Evolutionary conservation across 257 asterid genomes (phyloP).

Genomic region (Pogostemon cablin): DNA sequence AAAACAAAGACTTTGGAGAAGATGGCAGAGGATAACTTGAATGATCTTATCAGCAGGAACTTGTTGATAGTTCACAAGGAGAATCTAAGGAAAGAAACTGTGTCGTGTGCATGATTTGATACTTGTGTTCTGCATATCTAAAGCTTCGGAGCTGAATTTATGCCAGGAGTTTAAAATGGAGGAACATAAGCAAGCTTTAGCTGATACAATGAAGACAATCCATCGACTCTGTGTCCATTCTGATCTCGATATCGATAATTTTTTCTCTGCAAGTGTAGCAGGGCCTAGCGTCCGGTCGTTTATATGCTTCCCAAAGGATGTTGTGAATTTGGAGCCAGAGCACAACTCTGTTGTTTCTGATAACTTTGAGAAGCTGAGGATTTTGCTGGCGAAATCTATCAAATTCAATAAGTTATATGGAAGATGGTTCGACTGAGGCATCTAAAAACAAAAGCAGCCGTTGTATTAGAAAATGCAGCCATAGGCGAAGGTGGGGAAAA

Average conservation of each 20-base stretch:
- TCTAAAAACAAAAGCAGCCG: slow-evolving; percentile 41
- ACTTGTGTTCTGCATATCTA: slow-evolving; percentile 43
- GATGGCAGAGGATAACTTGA: slow-evolving; percentile 40
- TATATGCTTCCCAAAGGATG: slow-evolving; percentile 15
- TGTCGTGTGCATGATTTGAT: slow-evolving; percentile 47
- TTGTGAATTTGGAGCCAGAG: neutral
- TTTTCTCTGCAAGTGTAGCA: slow-evolving; percentile 11
- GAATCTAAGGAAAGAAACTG: slow-evolving; percentile 42
- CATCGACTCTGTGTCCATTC: slow-evolving; percentile 48
- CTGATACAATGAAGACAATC: slow-evolving; percentile 4
- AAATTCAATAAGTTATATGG: slow-evolving; percentile 36
- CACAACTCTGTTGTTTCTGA: slow-evolving; percentile 27
- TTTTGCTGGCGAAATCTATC: slow-evolving; percentile 37
- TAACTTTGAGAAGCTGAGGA: slow-evolving; percentile 40
- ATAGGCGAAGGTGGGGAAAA: neutral
- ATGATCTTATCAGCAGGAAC: slow-evolving; percentile 44
- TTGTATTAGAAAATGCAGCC: neutral
- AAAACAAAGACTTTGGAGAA: slow-evolving; percentile 34
- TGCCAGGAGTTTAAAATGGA: slow-evolving; percentile 42
- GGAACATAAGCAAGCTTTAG: neutral
- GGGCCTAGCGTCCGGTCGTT: slow-evolving; percentile 44
- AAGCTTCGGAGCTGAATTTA: slow-evolving; percentile 37
- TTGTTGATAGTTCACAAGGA: slow-evolving; percentile 43
- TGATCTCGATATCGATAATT: slow-evolving; percentile 2
- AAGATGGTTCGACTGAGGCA: slow-evolving; percentile 44